Evolutionary conservation across 2,329 filamentous ascomycete species (phyloP).

Genomic region (Penicillium fuscoglaucum): DNA sequence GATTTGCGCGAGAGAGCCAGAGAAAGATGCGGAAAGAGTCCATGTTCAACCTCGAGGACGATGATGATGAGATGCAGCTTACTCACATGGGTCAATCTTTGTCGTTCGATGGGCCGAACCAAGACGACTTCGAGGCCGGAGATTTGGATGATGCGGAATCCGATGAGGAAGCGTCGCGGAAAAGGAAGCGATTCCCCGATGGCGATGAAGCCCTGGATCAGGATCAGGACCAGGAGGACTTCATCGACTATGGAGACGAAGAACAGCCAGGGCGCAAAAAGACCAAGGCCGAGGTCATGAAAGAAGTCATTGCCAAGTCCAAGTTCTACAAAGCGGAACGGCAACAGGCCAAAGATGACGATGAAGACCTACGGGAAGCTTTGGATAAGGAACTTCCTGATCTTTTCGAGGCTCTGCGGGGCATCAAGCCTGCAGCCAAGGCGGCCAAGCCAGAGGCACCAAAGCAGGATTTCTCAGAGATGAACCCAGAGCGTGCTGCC

Average conservation of each 20-base stretch:
- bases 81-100: constrained; percentile 83
- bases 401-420: constrained; percentile 69
- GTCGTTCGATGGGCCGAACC: constrained; percentile 57
- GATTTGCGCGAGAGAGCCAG: constrained; percentile 87
- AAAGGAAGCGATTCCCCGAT: constrained; percentile 51
- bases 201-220: constrained; percentile 27
- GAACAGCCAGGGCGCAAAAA: constrained; percentile 81
- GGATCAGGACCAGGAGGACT: constrained; percentile 44
- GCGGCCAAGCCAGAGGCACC: constrained; percentile 52
- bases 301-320: constrained; percentile 95
- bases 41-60: constrained; percentile 88
- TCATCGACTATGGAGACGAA: constrained; percentile 50
- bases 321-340: constrained; percentile 94
- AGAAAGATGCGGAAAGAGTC: constrained; percentile 72
- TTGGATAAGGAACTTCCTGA: constrained; percentile 80
- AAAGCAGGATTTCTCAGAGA: constrained; percentile 49
- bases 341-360: constrained; percentile 87
- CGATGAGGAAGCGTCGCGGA: constrained; percentile 59
- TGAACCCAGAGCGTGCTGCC: constrained; percentile 65
- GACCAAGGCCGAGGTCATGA: constrained; percentile 94
- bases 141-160: constrained; percentile 58
- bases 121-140: constrained; percentile 78
- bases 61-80: constrained; percentile 67
- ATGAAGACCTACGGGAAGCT: constrained; percentile 80
- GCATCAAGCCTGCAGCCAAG: constrained; percentile 56